phyloP scores from a whole-genome alignment of 768 basidiomycete genomes.

The Leccinellum albellum region DNA sequence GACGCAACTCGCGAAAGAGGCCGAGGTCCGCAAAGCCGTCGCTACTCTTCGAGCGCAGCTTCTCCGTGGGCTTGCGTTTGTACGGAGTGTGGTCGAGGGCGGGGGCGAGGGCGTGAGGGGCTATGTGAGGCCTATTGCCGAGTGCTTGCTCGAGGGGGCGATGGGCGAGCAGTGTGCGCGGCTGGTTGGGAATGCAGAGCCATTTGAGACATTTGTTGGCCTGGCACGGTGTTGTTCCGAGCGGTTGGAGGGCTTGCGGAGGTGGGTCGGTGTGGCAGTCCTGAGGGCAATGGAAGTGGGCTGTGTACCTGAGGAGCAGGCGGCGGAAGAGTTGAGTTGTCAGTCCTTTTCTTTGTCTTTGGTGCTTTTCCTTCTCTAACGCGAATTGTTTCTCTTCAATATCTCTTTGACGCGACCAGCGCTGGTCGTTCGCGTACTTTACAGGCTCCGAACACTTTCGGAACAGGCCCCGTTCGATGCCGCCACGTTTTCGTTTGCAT shows the following conservation, averaged over 20 bases:
- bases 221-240: slow-evolving; percentile 70
- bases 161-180: slow-evolving; percentile 49
- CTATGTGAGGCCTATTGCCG: slow-evolving; percentile 56
- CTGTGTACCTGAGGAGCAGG: slow-evolving; percentile 67
- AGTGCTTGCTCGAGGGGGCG: slow-evolving; percentile 62
- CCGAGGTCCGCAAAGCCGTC: slow-evolving; percentile 60
- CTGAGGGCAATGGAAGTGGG: slow-evolving; percentile 66
- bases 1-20: slow-evolving; percentile 80
- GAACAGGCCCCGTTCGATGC: slow-evolving; percentile 82
- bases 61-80: slow-evolving; percentile 64
- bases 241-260: slow-evolving; percentile 61
- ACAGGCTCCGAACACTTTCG: slow-evolving; percentile 75
- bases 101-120: slow-evolving; percentile 45
- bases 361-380: background rate
- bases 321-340: slow-evolving; percentile 61
- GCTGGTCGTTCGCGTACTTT: slow-evolving; percentile 79
- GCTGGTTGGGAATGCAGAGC: slow-evolving; percentile 47
- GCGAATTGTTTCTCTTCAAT: background rate
- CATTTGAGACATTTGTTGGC: slow-evolving; percentile 74
- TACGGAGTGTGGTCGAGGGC: slow-evolving; percentile 52
- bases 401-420: slow-evolving; percentile 39
- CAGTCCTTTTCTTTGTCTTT: background rate
- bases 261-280: slow-evolving; percentile 81
- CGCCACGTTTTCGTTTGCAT: slow-evolving; percentile 79
- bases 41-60: slow-evolving; percentile 49